Base-by-base conservation (phyloP, 257 asterid genomes). In the Solanum gandarillasii region DNA sequence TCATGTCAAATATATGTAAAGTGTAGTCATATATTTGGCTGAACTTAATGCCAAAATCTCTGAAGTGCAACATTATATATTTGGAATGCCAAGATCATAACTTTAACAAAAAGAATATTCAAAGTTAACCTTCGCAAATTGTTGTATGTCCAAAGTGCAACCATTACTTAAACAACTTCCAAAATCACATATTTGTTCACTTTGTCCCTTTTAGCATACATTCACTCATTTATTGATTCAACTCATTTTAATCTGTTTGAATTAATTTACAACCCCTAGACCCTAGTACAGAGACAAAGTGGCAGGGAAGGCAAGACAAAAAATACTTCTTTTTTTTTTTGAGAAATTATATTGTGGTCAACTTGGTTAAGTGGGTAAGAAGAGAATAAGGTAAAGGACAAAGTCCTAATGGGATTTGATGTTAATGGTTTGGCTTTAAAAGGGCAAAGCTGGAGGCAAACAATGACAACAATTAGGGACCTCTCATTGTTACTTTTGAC, bases 371-470 rank as follows among this genome's bases (percentile, higher is more conserved):
- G 25, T 13, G 65, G 48, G 83, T 74, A 36, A 21, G 62, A 78
- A 41, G 84, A 46, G 39, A 81, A 16, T 16, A 46, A 81, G 85
- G 68, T 35, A 81, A 23, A 36, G 25, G 78, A 84, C 78, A 84
- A 35, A 58, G 9, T 46, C 39, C 85, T 14, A 14, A 29, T 46
- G 85, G 67, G 34, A 6, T n/a, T n/a, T 79, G 67, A 79, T 79
- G 84, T 27, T 79, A 79, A 43, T 27, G 16, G 88, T 87, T 90
- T 74, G 90, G 89, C 84, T 84, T 88, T 55, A 74, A 74, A 27
- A 87, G 88, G 90, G 70, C n/a, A 83, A 76, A 39, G 60, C 46
- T 25, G 73, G 86, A 87, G 43, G 41, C 65, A 65, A 78, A 9
- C 9, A 52, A 87, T 25, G 70, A 88, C 55, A 27, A 38, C 38